Evolutionary conservation across 2,329 filamentous ascomycete species (phyloP).

Genomic region (Zasmidium citrigriseum): DNA sequence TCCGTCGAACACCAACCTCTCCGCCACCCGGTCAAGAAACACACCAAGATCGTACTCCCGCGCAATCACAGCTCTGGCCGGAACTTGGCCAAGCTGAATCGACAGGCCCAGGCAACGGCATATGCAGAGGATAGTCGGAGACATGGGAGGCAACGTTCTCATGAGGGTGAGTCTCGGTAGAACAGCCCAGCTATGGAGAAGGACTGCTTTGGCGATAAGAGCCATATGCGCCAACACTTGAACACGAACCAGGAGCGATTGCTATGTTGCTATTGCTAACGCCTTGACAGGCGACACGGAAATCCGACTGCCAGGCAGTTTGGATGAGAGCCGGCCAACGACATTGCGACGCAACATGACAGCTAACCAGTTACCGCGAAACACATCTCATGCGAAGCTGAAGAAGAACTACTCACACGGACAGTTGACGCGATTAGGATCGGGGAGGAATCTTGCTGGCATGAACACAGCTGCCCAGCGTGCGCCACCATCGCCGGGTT

Average conservation of each 20-base stretch:
- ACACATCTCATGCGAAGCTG: constrained; percentile 32
- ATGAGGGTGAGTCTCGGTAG: constrained; percentile 24
- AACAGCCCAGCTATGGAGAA: too few species aligned
- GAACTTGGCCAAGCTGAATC: constrained; percentile 32
- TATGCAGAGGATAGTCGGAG: constrained; percentile 24
- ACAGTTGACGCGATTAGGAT: constrained; percentile 44
- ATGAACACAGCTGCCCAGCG: constrained; percentile 19
- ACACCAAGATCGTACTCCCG: constrained; percentile 35
- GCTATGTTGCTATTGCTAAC: background rate
- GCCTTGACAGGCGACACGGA: constrained; percentile 30
- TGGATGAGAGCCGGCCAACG: constrained; percentile 29
- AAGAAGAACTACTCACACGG: constrained; percentile 47
- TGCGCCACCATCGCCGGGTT: constrained; percentile 28
- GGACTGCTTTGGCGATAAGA: too few species aligned
- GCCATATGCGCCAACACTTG: too few species aligned
- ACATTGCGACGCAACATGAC: constrained; percentile 35
- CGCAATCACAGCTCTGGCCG: constrained; percentile 36
- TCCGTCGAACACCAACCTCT: constrained; percentile 27
- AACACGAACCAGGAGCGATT: too few species aligned
- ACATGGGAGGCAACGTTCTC: constrained; percentile 29
- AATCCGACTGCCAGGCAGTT: constrained; percentile 35
- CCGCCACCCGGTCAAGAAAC: constrained; percentile 23
- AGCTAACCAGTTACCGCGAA: constrained; percentile 32
- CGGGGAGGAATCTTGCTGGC: constrained; percentile 39
- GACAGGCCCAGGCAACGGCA: constrained; percentile 21